phyloP scores from a whole-genome alignment of 371 early-diverging fungal species.

The Neoconidiobolus thromboides region DNA sequence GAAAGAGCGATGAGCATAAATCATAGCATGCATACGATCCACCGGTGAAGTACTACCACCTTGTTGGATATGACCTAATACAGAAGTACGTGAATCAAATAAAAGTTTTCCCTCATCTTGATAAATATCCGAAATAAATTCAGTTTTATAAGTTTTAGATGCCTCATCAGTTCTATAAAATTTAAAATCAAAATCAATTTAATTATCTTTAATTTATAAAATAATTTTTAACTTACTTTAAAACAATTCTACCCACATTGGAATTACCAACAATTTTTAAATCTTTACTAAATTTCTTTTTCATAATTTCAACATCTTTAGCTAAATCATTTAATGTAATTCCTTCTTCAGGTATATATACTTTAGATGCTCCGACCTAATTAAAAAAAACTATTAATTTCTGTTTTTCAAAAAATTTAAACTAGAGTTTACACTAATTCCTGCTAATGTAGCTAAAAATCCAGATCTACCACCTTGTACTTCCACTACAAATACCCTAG shows the following conservation, averaged over 20 bases:
- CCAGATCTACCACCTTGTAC: conserved; percentile 96
- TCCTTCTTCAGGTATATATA: conserved; percentile 93
- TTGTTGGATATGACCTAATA: conserved; percentile 94
- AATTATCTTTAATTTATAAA: too few species aligned
- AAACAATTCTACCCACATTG: conserved; percentile 18
- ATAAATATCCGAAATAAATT: conserved; percentile 71
- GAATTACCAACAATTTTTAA: conserved; percentile 53
- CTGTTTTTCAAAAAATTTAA: conserved; percentile 5
- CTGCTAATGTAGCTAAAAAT: conserved; percentile 82
- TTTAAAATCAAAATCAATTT: conserved; percentile 12
- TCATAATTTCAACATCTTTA: conserved; percentile 66
- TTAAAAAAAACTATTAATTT: conserved; percentile 1
- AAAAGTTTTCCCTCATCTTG: conserved; percentile 82
- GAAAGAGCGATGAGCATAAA: conserved; percentile 54
- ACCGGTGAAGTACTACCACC: conserved; percentile 91
- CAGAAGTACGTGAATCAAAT: conserved; percentile 83
- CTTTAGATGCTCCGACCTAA: conserved; percentile 70
- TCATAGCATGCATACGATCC: conserved; percentile 86
- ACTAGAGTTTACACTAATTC: conserved; percentile 44
- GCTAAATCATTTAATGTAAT: conserved; percentile 58
- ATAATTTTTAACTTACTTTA: background rate
- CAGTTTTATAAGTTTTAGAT: conserved; percentile 72
- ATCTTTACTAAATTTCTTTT: conserved; percentile 48
- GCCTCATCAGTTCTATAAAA: conserved; percentile 69
- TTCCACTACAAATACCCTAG: conserved; percentile 94